phyloP scores from a whole-genome alignment of 495 filamentous ascomycete genomes.

The Xylaria curta region DNA sequence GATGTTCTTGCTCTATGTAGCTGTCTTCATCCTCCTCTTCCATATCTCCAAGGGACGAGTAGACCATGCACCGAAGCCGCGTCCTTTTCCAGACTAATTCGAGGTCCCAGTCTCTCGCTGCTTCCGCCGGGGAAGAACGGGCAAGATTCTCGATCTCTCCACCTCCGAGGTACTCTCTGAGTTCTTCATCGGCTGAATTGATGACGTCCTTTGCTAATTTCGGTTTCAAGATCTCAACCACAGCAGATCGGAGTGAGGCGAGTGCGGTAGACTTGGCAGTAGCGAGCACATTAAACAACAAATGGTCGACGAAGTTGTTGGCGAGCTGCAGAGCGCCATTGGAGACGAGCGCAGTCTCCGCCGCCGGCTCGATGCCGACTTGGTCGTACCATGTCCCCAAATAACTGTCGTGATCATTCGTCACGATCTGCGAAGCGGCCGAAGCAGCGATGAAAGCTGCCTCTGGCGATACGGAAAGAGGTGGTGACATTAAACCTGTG shows the following conservation, averaged over 20 bases:
- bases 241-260: slow-evolving; percentile 76
- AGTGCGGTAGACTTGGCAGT: slow-evolving; percentile 83
- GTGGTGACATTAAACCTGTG: slow-evolving; percentile 64
- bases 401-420: slow-evolving; percentile 80
- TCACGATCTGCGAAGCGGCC: slow-evolving; percentile 91
- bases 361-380: slow-evolving; percentile 65
- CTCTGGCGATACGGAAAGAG: slow-evolving; percentile 71
- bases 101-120: slow-evolving; percentile 75
- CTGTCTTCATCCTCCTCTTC: slow-evolving; percentile 97
- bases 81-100: slow-evolving; percentile 90
- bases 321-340: slow-evolving; percentile 76
- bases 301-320: slow-evolving; percentile 93
- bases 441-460: slow-evolving; percentile 89
- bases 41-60: slow-evolving; percentile 93
- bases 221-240: slow-evolving; percentile 86
- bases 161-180: slow-evolving; percentile 84
- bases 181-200: slow-evolving; percentile 85
- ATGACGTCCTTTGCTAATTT: slow-evolving; percentile 88
- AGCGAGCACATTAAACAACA: slow-evolving; percentile 86
- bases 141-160: slow-evolving; percentile 72
- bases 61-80: slow-evolving; percentile 94
- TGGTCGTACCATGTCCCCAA: slow-evolving; percentile 69
- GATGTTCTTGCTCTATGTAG: slow-evolving; percentile 74
- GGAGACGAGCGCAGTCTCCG: slow-evolving; percentile 75
- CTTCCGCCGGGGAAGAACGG: slow-evolving; percentile 59